phyloP scores from a whole-genome alignment of 2,329 filamentous ascomycete genomes.

The Pseudocercospora pini-densiflorae region DNA sequence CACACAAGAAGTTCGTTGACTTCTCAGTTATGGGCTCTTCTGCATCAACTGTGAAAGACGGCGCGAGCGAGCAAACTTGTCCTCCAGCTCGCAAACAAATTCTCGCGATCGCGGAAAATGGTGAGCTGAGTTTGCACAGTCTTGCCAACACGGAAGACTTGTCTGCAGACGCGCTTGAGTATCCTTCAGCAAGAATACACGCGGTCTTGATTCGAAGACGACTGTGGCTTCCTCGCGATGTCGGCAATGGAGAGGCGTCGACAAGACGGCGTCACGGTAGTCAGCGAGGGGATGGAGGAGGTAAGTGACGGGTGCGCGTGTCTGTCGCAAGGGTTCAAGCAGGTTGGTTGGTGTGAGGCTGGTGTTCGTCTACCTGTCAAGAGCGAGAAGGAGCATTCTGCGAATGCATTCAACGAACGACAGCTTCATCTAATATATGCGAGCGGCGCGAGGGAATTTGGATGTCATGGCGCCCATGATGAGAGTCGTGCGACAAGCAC shows the following conservation, averaged over 20 bases:
- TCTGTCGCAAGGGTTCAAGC: background rate
- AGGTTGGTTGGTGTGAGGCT: background rate
- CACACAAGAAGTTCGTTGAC: background rate
- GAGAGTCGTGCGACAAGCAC: background rate
- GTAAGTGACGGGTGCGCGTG: too few relatives aligned
- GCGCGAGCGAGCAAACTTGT: background rate
- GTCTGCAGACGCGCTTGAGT: background rate
- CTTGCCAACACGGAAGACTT: background rate
- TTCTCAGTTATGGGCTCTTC: background rate
- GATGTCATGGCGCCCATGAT: background rate
- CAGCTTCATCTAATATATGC: background rate
- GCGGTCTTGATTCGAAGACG: background rate
- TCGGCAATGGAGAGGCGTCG: background rate
- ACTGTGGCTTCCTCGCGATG: background rate
- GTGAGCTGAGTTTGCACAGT: background rate
- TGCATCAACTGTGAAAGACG: background rate
- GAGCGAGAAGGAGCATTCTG: too few relatives aligned
- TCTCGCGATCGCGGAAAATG: background rate
- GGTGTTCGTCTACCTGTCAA: background rate
- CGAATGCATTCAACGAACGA: too few relatives aligned
- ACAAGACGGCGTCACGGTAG: background rate
- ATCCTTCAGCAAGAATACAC: background rate
- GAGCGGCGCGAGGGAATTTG: background rate
- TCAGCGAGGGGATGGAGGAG: background rate
- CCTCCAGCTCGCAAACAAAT: constrained; percentile 1